These are phyloP conservation scores for Penicillium occitanis DNA, from an alignment of 2,329 filamentous ascomycete genomes.

Conservation along the genomic window DNA sequence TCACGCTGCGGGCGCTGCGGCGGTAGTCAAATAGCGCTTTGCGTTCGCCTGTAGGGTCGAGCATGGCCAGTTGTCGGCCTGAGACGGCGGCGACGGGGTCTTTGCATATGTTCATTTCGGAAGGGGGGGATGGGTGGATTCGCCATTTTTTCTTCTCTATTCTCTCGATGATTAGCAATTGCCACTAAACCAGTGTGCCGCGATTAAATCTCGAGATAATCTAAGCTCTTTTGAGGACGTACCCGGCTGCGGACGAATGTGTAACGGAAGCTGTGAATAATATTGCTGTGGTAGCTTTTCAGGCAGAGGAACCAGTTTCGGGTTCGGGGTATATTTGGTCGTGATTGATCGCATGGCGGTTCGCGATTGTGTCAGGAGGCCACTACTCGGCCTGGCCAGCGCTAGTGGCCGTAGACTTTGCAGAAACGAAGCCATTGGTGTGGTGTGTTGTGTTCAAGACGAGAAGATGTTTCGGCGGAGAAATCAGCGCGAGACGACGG, in stretches of 20 bases:
- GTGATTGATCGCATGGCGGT: conserved; percentile 50
- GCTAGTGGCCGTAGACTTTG: conserved; percentile 64
- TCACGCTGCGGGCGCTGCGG: conserved; percentile 73
- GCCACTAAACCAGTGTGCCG: neutral
- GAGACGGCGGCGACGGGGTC: conserved; percentile 70
- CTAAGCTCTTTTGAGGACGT: conserved; percentile 18
- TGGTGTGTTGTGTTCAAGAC: neutral
- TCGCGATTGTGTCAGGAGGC: conserved; percentile 42
- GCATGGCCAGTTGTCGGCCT: conserved; percentile 65
- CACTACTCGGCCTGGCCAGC: conserved; percentile 63
- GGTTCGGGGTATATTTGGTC: conserved; percentile 48
- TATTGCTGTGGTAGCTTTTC: conserved; percentile 44
- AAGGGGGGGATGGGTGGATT: conserved; percentile 51
- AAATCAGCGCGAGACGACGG: conserved; percentile 25
- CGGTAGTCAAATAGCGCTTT: conserved; percentile 73
- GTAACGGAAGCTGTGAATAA: conserved; percentile 43
- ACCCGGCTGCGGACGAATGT: conserved; percentile 42
- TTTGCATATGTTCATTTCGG: conserved; percentile 40
- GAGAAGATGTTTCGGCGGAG: neutral
- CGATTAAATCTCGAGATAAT: neutral
- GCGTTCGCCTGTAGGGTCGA: conserved; percentile 83
- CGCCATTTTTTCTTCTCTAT: conserved; percentile 52
- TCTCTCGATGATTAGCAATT: neutral
- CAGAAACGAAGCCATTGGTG: conserved; percentile 58
- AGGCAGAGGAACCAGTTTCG: conserved; percentile 43